Evolutionary conservation across 768 basidiomycete species (phyloP).

Genomic region (Tricholoma matsutake): DNA sequence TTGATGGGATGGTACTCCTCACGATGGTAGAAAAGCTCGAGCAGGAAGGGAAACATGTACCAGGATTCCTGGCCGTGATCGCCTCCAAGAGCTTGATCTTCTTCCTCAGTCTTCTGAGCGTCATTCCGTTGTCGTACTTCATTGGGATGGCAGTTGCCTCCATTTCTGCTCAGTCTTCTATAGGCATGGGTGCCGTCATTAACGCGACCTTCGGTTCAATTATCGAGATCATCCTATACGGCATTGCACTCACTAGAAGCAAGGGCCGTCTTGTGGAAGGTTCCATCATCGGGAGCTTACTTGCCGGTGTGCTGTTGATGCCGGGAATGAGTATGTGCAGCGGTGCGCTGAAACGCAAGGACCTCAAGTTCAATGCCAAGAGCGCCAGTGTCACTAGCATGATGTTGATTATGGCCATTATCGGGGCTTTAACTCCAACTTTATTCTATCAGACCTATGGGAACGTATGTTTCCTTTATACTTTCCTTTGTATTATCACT

Average conservation of each 20-base stretch:
- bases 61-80: constrained; percentile 64
- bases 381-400: constrained; percentile 98
- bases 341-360: constrained; percentile 85
- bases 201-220: constrained; percentile 99
- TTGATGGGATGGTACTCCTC: constrained; percentile 84
- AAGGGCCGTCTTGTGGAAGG: constrained; percentile 97
- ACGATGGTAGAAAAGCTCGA: constrained; percentile 64
- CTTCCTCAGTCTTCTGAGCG: constrained; percentile 76
- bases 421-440: constrained; percentile 92
- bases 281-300: constrained; percentile 89
- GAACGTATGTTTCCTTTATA: constrained; percentile 62
- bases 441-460: constrained; percentile 98
- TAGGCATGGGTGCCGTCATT: constrained; percentile 99
- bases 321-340: constrained; percentile 95
- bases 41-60: constrained; percentile 50
- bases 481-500: not conserved
- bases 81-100: constrained; percentile 81
- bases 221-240: constrained; percentile 93
- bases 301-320: constrained; percentile 96
- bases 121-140: constrained; percentile 98
- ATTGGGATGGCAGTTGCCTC: constrained; percentile 99
- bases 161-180: constrained; percentile 97
- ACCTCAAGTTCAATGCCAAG: constrained; percentile 99
- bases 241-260: constrained; percentile 82
- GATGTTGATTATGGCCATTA: constrained; percentile 99